These are phyloP conservation scores for Cicer judaicum DNA, from an alignment of 306 rosid genomes.

Conservation along the genomic window DNA sequence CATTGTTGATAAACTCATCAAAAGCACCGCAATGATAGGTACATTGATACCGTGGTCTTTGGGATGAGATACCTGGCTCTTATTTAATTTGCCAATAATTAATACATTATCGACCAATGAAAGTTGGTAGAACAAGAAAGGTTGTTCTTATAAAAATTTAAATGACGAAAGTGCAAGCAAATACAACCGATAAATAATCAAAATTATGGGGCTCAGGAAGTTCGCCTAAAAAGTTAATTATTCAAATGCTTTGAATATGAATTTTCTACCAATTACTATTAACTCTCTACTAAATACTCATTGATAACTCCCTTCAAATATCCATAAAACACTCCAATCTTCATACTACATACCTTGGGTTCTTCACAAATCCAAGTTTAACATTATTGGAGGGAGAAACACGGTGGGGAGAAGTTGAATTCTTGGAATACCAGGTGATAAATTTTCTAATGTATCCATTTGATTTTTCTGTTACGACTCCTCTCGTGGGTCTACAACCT, in stretches of 20 bases:
- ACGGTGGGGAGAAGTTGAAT: no score
- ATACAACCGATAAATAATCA: no score
- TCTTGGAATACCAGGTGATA: no score
- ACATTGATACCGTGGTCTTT: no score
- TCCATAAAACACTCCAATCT: background rate
- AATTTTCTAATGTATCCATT: no score
- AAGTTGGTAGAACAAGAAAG: background rate
- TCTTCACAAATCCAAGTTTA: no score
- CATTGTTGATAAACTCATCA: background rate
- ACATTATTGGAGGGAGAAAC: no score
- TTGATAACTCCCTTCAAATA: background rate
- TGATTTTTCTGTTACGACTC: no score
- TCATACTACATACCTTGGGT: background rate
- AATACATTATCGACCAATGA: background rate
- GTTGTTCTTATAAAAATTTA: background rate
- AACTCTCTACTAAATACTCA: background rate
- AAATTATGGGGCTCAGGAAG: background rate
- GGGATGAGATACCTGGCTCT: background rate
- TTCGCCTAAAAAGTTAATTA: background rate
- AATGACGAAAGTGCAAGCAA: background rate
- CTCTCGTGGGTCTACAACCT: background rate
- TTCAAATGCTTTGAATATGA: background rate
- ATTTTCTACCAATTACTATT: background rate
- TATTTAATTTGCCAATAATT: no score
- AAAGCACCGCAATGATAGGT: background rate